Conservation (phyloP, 306 rosid species). For the Casuarina glauca region DNA sequence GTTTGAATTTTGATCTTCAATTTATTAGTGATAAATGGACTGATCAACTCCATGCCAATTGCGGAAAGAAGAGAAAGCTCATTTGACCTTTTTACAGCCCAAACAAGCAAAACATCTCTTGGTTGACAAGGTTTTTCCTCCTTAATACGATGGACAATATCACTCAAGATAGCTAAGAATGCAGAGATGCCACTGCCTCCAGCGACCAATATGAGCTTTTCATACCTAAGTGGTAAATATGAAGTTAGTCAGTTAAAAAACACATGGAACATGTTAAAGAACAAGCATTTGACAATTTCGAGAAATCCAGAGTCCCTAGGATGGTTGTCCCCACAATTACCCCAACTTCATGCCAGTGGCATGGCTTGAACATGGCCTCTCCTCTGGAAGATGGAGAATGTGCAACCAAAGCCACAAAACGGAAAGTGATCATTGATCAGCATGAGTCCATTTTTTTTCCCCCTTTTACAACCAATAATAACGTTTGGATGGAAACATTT, state of each 20-base stretch:
- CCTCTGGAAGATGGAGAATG: too few relatives aligned
- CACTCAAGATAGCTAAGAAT: conserved; percentile 87
- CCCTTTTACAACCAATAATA: too few relatives aligned
- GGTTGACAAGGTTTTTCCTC: conserved; percentile 71
- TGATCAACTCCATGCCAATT: conserved; percentile 62
- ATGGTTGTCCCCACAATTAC: too few relatives aligned
- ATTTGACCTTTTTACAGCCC: conserved; percentile 80
- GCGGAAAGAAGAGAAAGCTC: conserved; percentile 82
- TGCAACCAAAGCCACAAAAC: too few relatives aligned
- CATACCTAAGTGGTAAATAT: conserved; percentile 57
- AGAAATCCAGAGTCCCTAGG: background rate
- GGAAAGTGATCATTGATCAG: too few relatives aligned
- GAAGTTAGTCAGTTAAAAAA: conserved; percentile 16
- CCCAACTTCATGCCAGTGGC: too few relatives aligned
- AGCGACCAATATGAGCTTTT: conserved; percentile 82
- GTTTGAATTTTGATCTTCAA: conserved; percentile 55
- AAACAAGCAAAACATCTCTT: conserved; percentile 62
- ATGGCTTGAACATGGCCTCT: too few relatives aligned
- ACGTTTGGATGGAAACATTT: too few relatives aligned
- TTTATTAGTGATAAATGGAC: conserved; percentile 55
- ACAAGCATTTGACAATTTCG: background rate
- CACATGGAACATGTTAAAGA: background rate
- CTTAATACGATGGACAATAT: conserved; percentile 69
- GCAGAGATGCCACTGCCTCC: conserved; percentile 97
- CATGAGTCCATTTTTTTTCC: too few relatives aligned